phyloP scores from a whole-genome alignment of 108 stramenopile species.

The Licmophora abbreviata region DNA sequence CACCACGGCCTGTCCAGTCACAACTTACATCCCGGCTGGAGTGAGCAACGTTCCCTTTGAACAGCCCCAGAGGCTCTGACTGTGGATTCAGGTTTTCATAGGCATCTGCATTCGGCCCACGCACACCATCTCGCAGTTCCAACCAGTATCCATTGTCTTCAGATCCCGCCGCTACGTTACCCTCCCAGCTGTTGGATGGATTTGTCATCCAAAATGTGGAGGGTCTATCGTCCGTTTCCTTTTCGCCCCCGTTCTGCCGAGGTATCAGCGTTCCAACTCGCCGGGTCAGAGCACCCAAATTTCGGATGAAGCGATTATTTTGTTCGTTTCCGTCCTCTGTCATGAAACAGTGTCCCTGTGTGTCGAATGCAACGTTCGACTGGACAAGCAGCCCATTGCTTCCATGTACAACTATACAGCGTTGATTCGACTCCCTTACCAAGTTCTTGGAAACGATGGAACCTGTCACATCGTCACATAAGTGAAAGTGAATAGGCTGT shows the following conservation, averaged over 20 bases:
- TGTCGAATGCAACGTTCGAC: conserved; percentile 48
- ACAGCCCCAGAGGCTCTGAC: conserved; percentile 2
- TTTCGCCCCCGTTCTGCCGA: neutral
- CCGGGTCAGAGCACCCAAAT: conserved; percentile 21
- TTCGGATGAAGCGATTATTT: conserved; percentile 23
- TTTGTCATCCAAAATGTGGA: conserved; percentile 15
- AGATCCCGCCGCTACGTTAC: conserved; percentile 25
- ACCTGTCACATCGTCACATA: conserved; percentile 27
- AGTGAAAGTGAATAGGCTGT: conserved; percentile 50
- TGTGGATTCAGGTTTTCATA: neutral
- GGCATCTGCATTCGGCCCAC: neutral
- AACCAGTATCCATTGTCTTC: conserved; percentile 22
- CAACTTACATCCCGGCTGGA: conserved; percentile 6
- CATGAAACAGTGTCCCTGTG: conserved; percentile 25
- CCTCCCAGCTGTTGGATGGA: conserved; percentile 12
- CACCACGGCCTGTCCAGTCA: too few relatives aligned
- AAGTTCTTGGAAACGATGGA: conserved; percentile 49
- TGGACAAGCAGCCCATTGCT: conserved; percentile 41
- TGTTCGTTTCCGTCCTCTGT: conserved; percentile 23
- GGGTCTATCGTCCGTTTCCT: conserved; percentile 1
- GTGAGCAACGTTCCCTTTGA: conserved; percentile 26
- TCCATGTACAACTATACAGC: conserved; percentile 55
- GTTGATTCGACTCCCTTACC: conserved; percentile 43
- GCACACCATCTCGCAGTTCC: conserved; percentile 8
- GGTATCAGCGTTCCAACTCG: neutral